These are phyloP conservation scores for Fraxinus americana DNA, from an alignment of 257 asterid species.

Conservation along the genomic window DNA sequence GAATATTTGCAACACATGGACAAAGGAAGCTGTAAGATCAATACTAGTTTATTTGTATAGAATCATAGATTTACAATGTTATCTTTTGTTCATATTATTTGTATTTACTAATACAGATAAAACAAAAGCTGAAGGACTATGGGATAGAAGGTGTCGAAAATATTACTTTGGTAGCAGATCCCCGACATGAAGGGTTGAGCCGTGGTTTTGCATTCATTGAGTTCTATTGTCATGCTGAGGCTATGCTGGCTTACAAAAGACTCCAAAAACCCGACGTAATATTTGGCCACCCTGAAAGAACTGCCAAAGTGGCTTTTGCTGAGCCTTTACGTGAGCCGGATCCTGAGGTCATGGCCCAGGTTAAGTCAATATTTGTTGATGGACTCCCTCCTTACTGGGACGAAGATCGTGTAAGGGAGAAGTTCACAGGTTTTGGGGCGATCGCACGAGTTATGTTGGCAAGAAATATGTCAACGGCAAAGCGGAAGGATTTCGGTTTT, in stretches of 20 bases:
- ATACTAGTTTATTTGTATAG: not conserved
- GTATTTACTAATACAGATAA: slow-evolving; percentile 41
- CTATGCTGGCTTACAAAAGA: slow-evolving; percentile 57
- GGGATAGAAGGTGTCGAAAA: slow-evolving; percentile 52
- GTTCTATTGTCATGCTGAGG: slow-evolving; percentile 59
- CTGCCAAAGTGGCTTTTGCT: slow-evolving; percentile 71
- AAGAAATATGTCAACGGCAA: slow-evolving; percentile 61
- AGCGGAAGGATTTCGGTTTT: slow-evolving; percentile 70
- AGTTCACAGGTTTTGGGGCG: slow-evolving; percentile 50
- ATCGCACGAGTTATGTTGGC: slow-evolving; percentile 49
- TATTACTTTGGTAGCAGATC: slow-evolving; percentile 57
- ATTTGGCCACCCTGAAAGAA: slow-evolving; percentile 63
- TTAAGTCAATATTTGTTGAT: slow-evolving; percentile 65
- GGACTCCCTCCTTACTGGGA: slow-evolving; percentile 67
- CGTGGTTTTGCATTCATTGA: slow-evolving; percentile 68
- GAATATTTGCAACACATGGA: slow-evolving; percentile 71
- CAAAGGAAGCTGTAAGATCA: slow-evolving; percentile 48
- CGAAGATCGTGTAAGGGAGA: slow-evolving; percentile 54
- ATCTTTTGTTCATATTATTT: slow-evolving; percentile 2
- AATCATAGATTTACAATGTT: not conserved
- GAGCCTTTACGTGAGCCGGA: slow-evolving; percentile 68
- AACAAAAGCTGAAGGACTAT: slow-evolving; percentile 55
- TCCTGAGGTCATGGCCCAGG: slow-evolving; percentile 70
- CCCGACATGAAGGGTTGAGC: slow-evolving; percentile 61
- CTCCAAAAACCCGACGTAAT: slow-evolving; percentile 61